A percentile compares a stretch with the other conserved stretches of the same genome.
These are phyloP conservation scores for Aspergillus sp. DNA, from an alignment of 2,329 filamentous ascomycete species.

Conservation along the genomic window DNA sequence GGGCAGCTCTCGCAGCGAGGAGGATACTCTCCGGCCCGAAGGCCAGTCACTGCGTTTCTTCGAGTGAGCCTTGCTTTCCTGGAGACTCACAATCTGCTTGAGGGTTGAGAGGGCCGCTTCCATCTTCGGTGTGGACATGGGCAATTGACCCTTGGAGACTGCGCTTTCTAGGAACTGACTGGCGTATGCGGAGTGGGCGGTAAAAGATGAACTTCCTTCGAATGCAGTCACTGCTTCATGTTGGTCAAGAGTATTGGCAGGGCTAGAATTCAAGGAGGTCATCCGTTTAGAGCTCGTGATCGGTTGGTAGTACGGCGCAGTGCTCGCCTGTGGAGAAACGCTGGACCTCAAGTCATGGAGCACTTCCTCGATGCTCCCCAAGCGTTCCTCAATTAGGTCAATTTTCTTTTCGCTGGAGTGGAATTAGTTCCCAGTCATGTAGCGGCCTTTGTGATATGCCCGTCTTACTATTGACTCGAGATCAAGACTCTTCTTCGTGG, in stretches of 20 bases:
- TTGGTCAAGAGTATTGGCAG: constrained; percentile 25
- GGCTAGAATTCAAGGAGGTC: constrained; percentile 16
- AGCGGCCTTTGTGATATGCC: too few species aligned
- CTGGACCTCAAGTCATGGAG: constrained; percentile 23
- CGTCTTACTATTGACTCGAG: constrained; percentile 41
- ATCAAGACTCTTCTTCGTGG: constrained; percentile 41
- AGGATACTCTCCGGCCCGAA: constrained; percentile 20
- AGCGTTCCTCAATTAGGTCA: constrained; percentile 51
- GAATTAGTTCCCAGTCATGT: not conserved
- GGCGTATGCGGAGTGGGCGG: constrained; percentile 49
- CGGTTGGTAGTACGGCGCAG: constrained; percentile 7
- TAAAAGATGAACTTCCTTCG: constrained; percentile 51
- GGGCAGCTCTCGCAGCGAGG: constrained; percentile 30
- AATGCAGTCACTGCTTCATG: constrained; percentile 35
- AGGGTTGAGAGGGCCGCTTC: constrained; percentile 37
- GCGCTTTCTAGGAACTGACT: constrained; percentile 44
- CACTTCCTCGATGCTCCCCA: constrained; percentile 48
- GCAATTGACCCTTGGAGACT: constrained; percentile 34
- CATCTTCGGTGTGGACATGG: constrained; percentile 38
- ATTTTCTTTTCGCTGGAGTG: constrained; percentile 52
- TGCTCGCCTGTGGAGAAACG: constrained; percentile 7
- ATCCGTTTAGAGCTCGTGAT: constrained; percentile 13
- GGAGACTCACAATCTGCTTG: constrained; percentile 39
- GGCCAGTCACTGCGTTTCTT: constrained; percentile 26
- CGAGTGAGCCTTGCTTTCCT: constrained; percentile 27